These are phyloP conservation scores for Fusarium albidum DNA, from an alignment of 2,329 filamentous ascomycete genomes.

Conservation along the genomic window DNA sequence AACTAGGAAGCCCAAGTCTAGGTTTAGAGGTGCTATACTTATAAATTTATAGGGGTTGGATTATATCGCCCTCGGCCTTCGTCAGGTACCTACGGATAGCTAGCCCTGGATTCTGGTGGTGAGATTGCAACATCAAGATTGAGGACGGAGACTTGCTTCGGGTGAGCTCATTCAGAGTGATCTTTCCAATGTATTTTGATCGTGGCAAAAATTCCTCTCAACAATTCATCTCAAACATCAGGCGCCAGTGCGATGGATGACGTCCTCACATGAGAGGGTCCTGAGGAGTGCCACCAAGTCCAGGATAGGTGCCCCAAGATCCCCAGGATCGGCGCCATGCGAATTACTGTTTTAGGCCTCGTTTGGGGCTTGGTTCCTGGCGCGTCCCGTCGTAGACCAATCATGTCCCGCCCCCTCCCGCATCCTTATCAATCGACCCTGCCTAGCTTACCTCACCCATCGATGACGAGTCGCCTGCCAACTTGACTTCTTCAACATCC, in stretches of 20 bases:
- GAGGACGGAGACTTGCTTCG: too few species aligned
- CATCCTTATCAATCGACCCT: constrained; percentile 39
- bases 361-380: constrained; percentile 34
- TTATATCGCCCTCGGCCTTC: too few species aligned
- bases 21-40: too few species aligned
- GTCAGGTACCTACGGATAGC: too few species aligned
- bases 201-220: too few species aligned
- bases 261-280: constrained; percentile 16
- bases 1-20: too few species aligned
- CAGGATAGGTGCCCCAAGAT: constrained; percentile 7
- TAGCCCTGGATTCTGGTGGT: too few species aligned
- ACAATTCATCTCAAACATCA: too few species aligned
- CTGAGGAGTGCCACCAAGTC: constrained; percentile 2
- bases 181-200: too few species aligned
- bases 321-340: constrained; percentile 23
- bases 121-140: too few species aligned
- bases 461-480: constrained; percentile 43
- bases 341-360: constrained; percentile 1
- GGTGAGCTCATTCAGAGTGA: too few species aligned
- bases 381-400: constrained; percentile 23
- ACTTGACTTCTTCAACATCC: constrained; percentile 15
- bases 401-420: constrained; percentile 22
- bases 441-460: constrained; percentile 28
- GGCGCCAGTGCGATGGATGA: constrained; percentile 10
- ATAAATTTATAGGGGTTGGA: too few species aligned